phyloP scores from a whole-genome alignment of 768 basidiomycete species.

The Clathrus columnatus region DNA sequence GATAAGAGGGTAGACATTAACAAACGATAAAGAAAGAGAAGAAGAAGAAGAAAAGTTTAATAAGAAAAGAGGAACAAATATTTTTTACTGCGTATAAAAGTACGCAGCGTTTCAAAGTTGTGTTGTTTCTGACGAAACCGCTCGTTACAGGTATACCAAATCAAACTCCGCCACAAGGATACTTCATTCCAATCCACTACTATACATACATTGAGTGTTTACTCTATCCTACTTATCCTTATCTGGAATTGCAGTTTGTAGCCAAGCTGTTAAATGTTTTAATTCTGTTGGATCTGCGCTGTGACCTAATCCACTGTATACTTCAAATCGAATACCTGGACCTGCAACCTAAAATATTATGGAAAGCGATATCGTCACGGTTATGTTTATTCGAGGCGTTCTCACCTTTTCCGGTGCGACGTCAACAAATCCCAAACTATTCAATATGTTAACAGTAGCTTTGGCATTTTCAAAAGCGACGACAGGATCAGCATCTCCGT shows the following conservation, averaged over 20 bases:
- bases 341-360: slow-evolving; percentile 34
- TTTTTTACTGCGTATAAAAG: background rate
- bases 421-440: slow-evolving; percentile 39
- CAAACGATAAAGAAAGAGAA: background rate
- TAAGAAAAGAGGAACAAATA: background rate
- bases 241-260: slow-evolving; percentile 47
- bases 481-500: slow-evolving; percentile 69
- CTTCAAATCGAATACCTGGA: slow-evolving; percentile 50
- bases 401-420: slow-evolving; percentile 29
- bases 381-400: slow-evolving; percentile 11
- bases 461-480: slow-evolving; percentile 50
- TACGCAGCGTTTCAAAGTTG: background rate
- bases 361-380: background rate
- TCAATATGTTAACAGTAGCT: slow-evolving; percentile 44
- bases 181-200: background rate
- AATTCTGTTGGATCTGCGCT: slow-evolving; percentile 56
- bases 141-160: background rate
- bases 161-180: slow-evolving; percentile 7
- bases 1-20: slow-evolving; percentile 7
- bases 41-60: background rate
- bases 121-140: background rate
- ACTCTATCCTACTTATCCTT: slow-evolving; percentile 3
- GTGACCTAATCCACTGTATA: slow-evolving; percentile 64
- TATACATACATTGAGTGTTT: background rate
- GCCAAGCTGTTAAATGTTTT: slow-evolving; percentile 60